These are phyloP conservation scores for Chlamydomonas eustigma DNA, from an alignment of 139 green algal genomes.

Conservation along the genomic window DNA sequence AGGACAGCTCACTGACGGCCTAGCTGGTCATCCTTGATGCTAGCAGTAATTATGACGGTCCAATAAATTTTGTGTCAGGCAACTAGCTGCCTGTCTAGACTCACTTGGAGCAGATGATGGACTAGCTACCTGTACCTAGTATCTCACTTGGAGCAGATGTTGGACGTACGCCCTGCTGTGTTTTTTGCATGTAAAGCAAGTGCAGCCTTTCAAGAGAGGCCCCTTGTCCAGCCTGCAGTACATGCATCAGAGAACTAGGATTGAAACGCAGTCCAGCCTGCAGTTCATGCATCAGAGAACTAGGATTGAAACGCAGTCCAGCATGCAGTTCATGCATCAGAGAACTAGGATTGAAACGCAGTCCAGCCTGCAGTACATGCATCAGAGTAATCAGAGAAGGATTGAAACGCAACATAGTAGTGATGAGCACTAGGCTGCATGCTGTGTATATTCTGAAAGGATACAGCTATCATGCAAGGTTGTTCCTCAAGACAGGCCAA, in stretches of 20 bases:
- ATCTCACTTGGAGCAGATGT: slow-evolving; percentile 59
- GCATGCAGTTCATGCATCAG: not conserved
- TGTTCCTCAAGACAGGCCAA: too few relatives aligned
- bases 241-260: not conserved
- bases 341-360: not conserved
- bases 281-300: not conserved
- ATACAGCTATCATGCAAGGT: too few relatives aligned
- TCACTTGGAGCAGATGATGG: not conserved
- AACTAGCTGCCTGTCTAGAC: too few relatives aligned
- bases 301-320: too few relatives aligned
- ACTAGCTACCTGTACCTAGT: not conserved
- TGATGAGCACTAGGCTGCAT: too few relatives aligned
- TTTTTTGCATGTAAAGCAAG: slow-evolving; percentile 57
- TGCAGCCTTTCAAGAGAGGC: slow-evolving; percentile 57
- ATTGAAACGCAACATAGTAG: not conserved
- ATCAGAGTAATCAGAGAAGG: not conserved
- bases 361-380: not conserved
- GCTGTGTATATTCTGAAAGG: too few relatives aligned
- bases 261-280: not conserved
- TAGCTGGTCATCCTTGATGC: not conserved
- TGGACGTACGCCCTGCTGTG: slow-evolving; percentile 74
- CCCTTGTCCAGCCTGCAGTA: slow-evolving; percentile 43
- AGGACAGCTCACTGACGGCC: too few relatives aligned
- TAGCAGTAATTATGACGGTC: too few relatives aligned
- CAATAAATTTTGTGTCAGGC: too few relatives aligned